Base-by-base conservation (phyloP, 148 eudicot species). In the Nepenthes mirabilis region DNA sequence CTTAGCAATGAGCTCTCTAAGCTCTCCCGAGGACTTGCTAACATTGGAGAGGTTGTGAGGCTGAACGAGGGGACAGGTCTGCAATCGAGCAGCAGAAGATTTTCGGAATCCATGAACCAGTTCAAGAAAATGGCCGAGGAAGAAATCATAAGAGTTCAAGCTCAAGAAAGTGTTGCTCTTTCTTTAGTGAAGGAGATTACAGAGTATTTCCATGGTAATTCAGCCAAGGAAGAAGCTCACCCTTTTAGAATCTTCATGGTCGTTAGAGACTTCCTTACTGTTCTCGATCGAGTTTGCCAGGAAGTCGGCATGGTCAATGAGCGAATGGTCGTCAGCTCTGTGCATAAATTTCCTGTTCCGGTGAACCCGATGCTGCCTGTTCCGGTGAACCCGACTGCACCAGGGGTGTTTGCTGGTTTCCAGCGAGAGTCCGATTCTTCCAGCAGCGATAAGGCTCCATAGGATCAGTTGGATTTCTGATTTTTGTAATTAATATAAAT, bases 211-310 rank as follows among this genome's bases (percentile, higher is more conserved):
- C 99, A 93, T 50, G 99, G 99, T 10, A 78, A 89, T 78, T 88
- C 96, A 1, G 89, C 95, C 23, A 93, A 79, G 70, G 99, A 93
- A 82, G 99, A 88, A 82, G 96, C 99, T 65, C 99, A 93, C 61
- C 99, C 97, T 2, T 86, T 93, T 37, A 74, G 99, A 68, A 93
- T 89, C 59, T 93, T 93, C 76, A 60, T 82, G 87, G 91, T 93
- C 47, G 95, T 93, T 36, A 82, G 91, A 70, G 99, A 93, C 59
- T 93, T 93, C 60, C 59, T 93, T 32, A 55, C 80, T 2, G 57
- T 81, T 63, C 77, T 93, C 37, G 95, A 93, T 50, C 87, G 89
- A 14, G 99, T 93, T 11, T 93, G 99, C 65, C 86, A 81, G 71
- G 99, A 93, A 82, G 95, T 89, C n/a, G 91, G 89, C 34, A 76